These are phyloP conservation scores for Xylaria sp. DNA, from an alignment of 2,329 filamentous ascomycete species.

Conservation along the genomic window DNA sequence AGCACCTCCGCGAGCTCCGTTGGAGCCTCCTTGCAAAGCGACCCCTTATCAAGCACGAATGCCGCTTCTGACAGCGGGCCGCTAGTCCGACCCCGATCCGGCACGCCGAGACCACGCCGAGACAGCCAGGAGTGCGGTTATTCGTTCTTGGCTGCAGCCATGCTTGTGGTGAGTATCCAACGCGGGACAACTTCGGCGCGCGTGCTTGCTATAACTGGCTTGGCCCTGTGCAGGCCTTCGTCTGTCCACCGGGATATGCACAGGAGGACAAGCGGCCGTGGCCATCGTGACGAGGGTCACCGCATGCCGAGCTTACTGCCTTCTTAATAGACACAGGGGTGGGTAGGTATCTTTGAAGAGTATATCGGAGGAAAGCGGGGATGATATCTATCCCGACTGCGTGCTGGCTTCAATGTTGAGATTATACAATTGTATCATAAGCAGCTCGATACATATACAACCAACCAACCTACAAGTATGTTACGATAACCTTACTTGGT, in stretches of 20 bases:
- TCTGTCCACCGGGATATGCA: constrained; percentile 29
- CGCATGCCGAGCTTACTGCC: constrained; percentile 25
- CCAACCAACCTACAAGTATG: not conserved
- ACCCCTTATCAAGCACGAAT: constrained; percentile 25
- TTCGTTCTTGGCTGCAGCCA: constrained; percentile 35
- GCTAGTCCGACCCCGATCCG: constrained; percentile 38
- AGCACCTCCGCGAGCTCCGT: constrained; percentile 28
- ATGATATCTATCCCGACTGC: constrained; percentile 1
- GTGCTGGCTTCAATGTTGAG: not conserved
- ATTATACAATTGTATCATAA: constrained; percentile 6
- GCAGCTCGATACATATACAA: constrained; percentile 6
- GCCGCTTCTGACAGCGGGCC: constrained; percentile 31
- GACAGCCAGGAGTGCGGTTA: constrained; percentile 25
- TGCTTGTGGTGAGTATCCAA: constrained; percentile 10
- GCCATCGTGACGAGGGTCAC: constrained; percentile 30
- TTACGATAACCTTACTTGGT: not conserved
- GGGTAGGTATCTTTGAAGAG: constrained; percentile 4
- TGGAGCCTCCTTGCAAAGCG: constrained; percentile 18
- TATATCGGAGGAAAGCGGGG: constrained; percentile 1
- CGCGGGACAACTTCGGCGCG: constrained; percentile 34
- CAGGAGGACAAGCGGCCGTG: constrained; percentile 5
- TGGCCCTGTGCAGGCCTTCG: constrained; percentile 27
- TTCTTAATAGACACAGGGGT: constrained; percentile 24
- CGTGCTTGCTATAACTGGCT: constrained; percentile 28
- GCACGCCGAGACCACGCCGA: constrained; percentile 37